Base-by-base conservation (phyloP, 2,329 filamentous ascomycete species). In the Beauveria brongniartii region DNA sequence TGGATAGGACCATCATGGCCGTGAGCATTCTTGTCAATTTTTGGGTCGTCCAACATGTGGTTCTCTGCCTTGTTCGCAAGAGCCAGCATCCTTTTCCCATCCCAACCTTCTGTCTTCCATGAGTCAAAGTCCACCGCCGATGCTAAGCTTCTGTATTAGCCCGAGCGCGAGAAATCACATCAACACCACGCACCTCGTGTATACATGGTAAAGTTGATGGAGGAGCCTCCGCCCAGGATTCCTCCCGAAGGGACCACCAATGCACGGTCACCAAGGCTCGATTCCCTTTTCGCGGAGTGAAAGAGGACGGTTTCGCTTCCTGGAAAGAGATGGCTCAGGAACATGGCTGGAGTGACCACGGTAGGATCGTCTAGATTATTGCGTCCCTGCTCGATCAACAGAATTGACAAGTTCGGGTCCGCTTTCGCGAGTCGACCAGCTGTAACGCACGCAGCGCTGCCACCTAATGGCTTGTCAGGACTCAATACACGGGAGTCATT, bases 51-150 rank as follows among this genome's bases (percentile, higher is more conserved):
- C 6, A 72, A 68, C 5, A 78, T 74, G 62, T 80, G 83, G 0
- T 78, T 83, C 68, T 83, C 81, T 16, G 81, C 66, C 73, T 72
- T 83, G 55, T 77, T 81, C 63, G 80, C 68, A 57, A 80, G 75
- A 0, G 80, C 78, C 5, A 79, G 61, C 70, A 84, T 73, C 6
- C 82, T 80, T 20, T 82, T 73, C 6, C 75, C 73, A 26, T 69
- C 67, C 81, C 81, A 84, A 0, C 81, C 81, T 22, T 74, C 70
- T 0, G 75, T 76, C 7, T 81, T 75, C 80, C 80, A 84, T 18
- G 74, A 74, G 64, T 83, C 79, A 57, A 76, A 81, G 65, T 82
- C 79, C 5, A 62, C 44, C 5, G 51, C 56, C 5, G 60, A 55
- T 12, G 41, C 62, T 61, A 22, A 3, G 1, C 16, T 7, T 8